Conservation (phyloP, 2,329 filamentous ascomycete genomes). For the Colletotrichum shisoi region DNA sequence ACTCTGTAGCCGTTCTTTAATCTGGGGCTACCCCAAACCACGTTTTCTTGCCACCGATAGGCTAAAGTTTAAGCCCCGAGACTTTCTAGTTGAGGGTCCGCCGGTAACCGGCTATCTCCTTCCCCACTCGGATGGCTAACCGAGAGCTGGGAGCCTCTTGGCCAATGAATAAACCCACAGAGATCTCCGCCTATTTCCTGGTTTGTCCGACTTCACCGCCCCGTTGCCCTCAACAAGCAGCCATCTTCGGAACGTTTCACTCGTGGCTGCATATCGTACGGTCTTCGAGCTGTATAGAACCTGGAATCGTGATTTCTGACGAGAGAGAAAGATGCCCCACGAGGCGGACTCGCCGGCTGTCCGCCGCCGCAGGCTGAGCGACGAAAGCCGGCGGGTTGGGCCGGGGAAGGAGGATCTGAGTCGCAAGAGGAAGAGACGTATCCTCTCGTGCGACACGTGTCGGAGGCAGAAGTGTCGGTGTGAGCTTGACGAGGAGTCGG, state of each 20-base stretch:
- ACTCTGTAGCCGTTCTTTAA: not conserved
- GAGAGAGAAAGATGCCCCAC: conserved; percentile 10
- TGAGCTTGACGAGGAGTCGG: conserved; percentile 35
- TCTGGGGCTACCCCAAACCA: not conserved
- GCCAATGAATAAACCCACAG: not conserved
- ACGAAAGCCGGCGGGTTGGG: conserved; percentile 25
- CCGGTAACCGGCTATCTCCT: conserved; percentile 31
- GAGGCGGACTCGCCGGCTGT: not conserved
- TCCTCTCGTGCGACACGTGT: conserved; percentile 39
- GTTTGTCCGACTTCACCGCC: conserved; percentile 19
- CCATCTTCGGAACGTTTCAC: not conserved
- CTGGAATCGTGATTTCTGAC: too few species aligned
- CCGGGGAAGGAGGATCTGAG: conserved; percentile 23
- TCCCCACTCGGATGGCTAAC: not conserved
- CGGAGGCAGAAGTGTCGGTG: conserved; percentile 38
- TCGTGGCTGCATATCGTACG: not conserved
- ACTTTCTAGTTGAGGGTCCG: conserved; percentile 9
- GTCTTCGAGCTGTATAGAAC: not conserved
- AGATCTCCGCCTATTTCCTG: conserved; percentile 30
- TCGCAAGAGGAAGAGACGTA: conserved; percentile 35
- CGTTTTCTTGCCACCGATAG: conserved; percentile 8
- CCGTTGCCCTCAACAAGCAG: not conserved
- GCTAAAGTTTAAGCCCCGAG: not conserved
- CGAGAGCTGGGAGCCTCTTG: not conserved
- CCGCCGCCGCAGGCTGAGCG: conserved; percentile 29